These are phyloP conservation scores for Ceratocystis variospora DNA, from an alignment of 2,329 filamentous ascomycete species.

Conservation along the genomic window DNA sequence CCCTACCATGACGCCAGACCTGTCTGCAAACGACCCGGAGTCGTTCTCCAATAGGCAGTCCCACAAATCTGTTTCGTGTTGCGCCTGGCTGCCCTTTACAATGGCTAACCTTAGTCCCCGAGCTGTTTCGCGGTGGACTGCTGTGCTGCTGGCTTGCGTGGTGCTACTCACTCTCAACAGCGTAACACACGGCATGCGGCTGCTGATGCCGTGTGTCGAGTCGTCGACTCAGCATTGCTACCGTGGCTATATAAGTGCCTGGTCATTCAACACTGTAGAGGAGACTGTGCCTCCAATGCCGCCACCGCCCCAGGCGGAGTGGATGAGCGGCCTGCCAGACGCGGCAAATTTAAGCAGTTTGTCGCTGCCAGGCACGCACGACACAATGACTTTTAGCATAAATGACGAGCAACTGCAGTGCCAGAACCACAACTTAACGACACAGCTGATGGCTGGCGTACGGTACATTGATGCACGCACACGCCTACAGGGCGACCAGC, in stretches of 20 bases:
- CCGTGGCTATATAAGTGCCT: slow-evolving; percentile 27
- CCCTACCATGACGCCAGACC: not conserved
- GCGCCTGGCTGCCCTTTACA: not conserved
- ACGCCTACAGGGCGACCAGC: slow-evolving; percentile 30
- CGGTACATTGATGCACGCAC: slow-evolving; percentile 38
- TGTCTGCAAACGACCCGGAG: not conserved
- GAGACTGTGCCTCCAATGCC: slow-evolving; percentile 19
- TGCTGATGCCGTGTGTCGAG: slow-evolving; percentile 22
- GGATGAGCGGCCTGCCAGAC: slow-evolving; percentile 35
- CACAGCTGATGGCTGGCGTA: slow-evolving; percentile 35
- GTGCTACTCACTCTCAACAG: slow-evolving; percentile 19
- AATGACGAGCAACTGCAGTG: slow-evolving; percentile 29
- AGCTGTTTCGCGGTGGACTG: slow-evolving; percentile 10
- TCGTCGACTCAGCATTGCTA: slow-evolving; percentile 23
- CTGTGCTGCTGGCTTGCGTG: slow-evolving; percentile 9
- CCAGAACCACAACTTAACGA: slow-evolving; percentile 34
- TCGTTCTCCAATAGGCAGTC: not conserved
- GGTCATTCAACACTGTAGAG: slow-evolving; percentile 32
- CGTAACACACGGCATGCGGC: slow-evolving; percentile 23
- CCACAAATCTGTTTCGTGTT: not conserved
- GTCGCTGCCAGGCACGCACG: slow-evolving; percentile 40
- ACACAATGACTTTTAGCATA: slow-evolving; percentile 37
- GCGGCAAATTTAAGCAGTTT: slow-evolving; percentile 30
- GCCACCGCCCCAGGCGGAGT: slow-evolving; percentile 24
- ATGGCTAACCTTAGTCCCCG: not conserved